A percentile compares a stretch with the other conserved stretches of the same genome.
Conservation (phyloP, 2,329 filamentous ascomycete species). For the Pseudogymnoascus sp. region DNA sequence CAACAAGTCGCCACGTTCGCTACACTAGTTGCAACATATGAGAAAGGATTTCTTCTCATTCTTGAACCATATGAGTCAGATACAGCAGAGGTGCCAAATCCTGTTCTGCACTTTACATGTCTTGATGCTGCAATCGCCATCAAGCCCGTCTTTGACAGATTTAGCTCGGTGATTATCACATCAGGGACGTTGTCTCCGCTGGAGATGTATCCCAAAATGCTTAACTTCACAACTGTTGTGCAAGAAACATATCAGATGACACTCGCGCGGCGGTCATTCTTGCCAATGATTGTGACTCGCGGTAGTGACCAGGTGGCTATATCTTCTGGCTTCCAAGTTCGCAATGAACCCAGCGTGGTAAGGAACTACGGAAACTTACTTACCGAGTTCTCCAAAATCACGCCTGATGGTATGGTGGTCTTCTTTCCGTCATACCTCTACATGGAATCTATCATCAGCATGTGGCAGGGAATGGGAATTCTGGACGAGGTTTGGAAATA, state of each 20-base stretch:
- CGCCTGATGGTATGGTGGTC: slow-evolving; percentile 95
- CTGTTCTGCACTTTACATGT: slow-evolving; percentile 94
- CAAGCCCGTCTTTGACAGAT: slow-evolving; percentile 93
- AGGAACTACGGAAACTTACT: slow-evolving; percentile 91
- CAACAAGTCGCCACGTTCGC: slow-evolving; percentile 98
- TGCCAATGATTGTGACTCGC: slow-evolving; percentile 95
- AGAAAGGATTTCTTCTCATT: slow-evolving; percentile 91
- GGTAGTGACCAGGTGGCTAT: slow-evolving; percentile 91
- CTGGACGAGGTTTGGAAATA: slow-evolving; percentile 98
- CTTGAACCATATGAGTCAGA: slow-evolving; percentile 97
- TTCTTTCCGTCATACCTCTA: slow-evolving; percentile 99
- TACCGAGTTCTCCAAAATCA: slow-evolving; percentile 92
- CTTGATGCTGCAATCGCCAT: slow-evolving; percentile 97
- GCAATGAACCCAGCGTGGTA: slow-evolving; percentile 94
- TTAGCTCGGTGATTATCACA: slow-evolving; percentile 96
- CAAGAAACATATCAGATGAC: slow-evolving; percentile 99
- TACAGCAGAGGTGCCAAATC: slow-evolving; percentile 89
- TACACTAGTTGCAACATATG: slow-evolving; percentile 91
- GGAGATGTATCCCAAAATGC: slow-evolving; percentile 99
- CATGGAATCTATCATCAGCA: slow-evolving; percentile 98
- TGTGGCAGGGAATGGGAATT: slow-evolving; percentile 99
- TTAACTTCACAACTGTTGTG: slow-evolving; percentile 84
- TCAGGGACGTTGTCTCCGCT: slow-evolving; percentile 94
- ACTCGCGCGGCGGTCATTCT: slow-evolving; percentile 83
- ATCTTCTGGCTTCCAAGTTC: slow-evolving; percentile 88